Conservation (phyloP, 805 yeast species). For the Suhomyces faveliae region DNA sequence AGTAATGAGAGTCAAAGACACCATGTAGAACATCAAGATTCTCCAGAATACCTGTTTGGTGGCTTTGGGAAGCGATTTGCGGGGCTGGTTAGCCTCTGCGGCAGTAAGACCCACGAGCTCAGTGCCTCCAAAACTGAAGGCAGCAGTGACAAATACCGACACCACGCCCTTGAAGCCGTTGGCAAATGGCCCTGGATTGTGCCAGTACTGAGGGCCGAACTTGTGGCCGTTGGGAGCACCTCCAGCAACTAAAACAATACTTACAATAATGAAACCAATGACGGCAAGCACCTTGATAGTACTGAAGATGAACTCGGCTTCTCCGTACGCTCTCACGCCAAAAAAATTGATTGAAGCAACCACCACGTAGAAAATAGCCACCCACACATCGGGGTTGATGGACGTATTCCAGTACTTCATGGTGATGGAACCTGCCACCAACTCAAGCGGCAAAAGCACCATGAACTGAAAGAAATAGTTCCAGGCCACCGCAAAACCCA, state of each 20-base stretch:
- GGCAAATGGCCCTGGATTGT: constrained; percentile 54
- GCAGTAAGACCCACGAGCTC: constrained; percentile 43
- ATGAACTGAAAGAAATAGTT: constrained; percentile 58
- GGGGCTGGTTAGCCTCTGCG: constrained; percentile 40
- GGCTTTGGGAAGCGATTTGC: constrained; percentile 38
- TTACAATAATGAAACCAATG: constrained; percentile 46
- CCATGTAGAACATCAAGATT: constrained; percentile 39
- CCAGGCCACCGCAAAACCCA: constrained; percentile 54
- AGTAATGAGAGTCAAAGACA: constrained; percentile 24
- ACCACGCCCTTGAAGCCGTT: constrained; percentile 45
- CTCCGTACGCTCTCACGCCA: constrained; percentile 57
- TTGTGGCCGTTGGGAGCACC: constrained; percentile 52
- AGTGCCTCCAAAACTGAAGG: constrained; percentile 42
- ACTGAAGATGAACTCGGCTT: constrained; percentile 52
- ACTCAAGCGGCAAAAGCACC: constrained; percentile 55
- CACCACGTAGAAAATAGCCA: constrained; percentile 49
- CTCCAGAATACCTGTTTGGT: constrained; percentile 45
- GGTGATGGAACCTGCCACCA: constrained; percentile 60
- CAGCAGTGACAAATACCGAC: constrained; percentile 41
- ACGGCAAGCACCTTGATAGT: constrained; percentile 49
- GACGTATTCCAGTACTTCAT: constrained; percentile 53
- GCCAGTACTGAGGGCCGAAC: constrained; percentile 52
- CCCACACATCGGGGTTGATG: constrained; percentile 62
- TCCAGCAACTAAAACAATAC: constrained; percentile 50
- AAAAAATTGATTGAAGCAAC: constrained; percentile 50